Evolutionary conservation across 139 green algal species (phyloP).

Genomic region (Pseudopediastrum boryanum): DNA sequence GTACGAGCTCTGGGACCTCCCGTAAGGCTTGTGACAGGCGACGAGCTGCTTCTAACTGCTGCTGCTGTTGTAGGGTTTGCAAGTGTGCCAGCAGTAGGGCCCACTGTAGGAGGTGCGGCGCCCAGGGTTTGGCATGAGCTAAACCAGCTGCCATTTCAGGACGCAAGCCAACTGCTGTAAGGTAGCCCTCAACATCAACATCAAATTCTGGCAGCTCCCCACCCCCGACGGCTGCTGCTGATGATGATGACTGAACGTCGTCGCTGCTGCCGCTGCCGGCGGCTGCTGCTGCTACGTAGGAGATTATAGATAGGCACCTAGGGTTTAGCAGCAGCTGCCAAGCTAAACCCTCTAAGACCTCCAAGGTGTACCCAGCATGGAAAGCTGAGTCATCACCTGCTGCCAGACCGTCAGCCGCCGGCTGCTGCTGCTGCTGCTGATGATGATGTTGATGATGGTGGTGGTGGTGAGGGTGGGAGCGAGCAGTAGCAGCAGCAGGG

Average conservation of each 20-base stretch:
- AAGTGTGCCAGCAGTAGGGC: constrained; percentile 58
- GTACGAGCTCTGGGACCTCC: constrained; percentile 40
- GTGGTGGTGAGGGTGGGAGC: constrained; percentile 1
- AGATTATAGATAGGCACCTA: constrained; percentile 9
- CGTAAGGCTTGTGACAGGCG: constrained; percentile 33
- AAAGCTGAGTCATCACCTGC: too few species aligned
- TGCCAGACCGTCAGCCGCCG: too few species aligned
- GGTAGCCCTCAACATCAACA: constrained; percentile 42
- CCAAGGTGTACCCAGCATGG: too few species aligned
- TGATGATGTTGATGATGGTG: constrained; percentile 22
- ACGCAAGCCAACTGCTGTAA: constrained; percentile 38
- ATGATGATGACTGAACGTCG: too few species aligned
- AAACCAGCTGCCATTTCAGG: constrained; percentile 40
- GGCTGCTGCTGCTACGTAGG: constrained; percentile 1
- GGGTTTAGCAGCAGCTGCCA: constrained; percentile 44
- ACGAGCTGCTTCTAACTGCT: background rate
- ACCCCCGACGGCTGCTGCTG: background rate
- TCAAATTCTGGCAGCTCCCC: constrained; percentile 42
- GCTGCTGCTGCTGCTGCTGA: background rate
- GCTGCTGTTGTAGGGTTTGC: constrained; percentile 11
- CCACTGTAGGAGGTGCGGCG: constrained; percentile 52
- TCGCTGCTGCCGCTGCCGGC: background rate
- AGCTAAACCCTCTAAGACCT: constrained; percentile 30
- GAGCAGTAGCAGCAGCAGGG: background rate
- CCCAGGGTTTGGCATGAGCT: background rate